Percentiles rank a stretch among this genome's conserved stretches.
Conservation (phyloP, 129 eudicot genomes). For the Gnaphalium uliginosum region DNA sequence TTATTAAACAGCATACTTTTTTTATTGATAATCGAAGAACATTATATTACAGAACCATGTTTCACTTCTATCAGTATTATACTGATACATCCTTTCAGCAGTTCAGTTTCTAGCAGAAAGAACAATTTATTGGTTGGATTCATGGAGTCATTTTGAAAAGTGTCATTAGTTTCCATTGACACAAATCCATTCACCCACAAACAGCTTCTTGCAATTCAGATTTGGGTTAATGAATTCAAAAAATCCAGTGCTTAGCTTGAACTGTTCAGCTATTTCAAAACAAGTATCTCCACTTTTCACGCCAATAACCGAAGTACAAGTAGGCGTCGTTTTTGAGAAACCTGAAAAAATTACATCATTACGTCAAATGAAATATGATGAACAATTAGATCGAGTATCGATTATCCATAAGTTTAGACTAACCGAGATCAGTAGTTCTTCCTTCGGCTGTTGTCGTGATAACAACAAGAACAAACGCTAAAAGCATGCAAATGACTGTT, state of each 20-base stretch:
- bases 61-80: neutral
- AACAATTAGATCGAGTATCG: neutral
- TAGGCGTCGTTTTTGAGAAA: neutral
- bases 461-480: slow-evolving; percentile 10
- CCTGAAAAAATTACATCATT: neutral
- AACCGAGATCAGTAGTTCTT: neutral
- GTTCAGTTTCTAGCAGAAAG: neutral
- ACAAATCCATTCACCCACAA: slow-evolving; percentile 57
- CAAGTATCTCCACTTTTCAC: slow-evolving; percentile 56
- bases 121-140: neutral
- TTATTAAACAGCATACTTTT: no score
- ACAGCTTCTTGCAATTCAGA: slow-evolving; percentile 40
- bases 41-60: neutral
- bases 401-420: slow-evolving; percentile 5
- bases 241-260: slow-evolving; percentile 15
- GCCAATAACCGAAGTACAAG: slow-evolving; percentile 33
- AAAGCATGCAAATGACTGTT: slow-evolving; percentile 11
- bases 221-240: slow-evolving; percentile 46
- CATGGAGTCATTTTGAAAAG: neutral
- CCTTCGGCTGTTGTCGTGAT: slow-evolving; percentile 13
- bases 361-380: neutral
- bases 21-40: slow-evolving; percentile 6
- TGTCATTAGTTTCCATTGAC: slow-evolving; percentile 30
- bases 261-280: slow-evolving; percentile 32
- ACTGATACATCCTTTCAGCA: no score